Evolutionary conservation across 2,329 filamentous ascomycete species (phyloP).

Genomic region (Didymella sp.): DNA sequence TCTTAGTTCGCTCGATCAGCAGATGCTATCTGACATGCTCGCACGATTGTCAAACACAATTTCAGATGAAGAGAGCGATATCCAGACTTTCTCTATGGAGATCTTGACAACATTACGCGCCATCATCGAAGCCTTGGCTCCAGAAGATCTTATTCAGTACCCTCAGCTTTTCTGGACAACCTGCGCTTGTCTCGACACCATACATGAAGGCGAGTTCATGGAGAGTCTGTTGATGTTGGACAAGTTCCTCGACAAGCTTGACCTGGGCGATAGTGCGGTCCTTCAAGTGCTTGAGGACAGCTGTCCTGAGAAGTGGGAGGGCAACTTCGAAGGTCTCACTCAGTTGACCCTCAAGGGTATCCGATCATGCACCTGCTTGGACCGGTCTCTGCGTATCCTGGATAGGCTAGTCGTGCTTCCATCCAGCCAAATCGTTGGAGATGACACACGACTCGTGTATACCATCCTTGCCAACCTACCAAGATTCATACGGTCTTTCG

Average conservation of each 20-base stretch:
- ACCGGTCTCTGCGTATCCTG: constrained; percentile 77
- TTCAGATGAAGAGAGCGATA: constrained; percentile 89
- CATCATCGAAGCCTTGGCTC: constrained; percentile 83
- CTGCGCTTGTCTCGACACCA: constrained; percentile 93
- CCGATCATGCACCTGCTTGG: constrained; percentile 82
- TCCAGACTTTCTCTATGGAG: constrained; percentile 97
- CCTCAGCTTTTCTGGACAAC: constrained; percentile 98
- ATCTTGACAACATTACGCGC: constrained; percentile 93
- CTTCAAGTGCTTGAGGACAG: constrained; percentile 76
- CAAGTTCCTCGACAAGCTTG: constrained; percentile 81
- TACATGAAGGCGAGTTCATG: constrained; percentile 93
- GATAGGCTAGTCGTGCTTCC: constrained; percentile 81
- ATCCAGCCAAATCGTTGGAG: constrained; percentile 80
- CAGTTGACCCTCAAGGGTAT: constrained; percentile 89
- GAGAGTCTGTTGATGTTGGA: constrained; percentile 93
- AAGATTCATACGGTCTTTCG: constrained; percentile 79
- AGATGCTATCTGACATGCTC: constrained; percentile 97
- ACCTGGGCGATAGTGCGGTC: constrained; percentile 74
- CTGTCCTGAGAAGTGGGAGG: constrained; percentile 87
- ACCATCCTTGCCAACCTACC: constrained; percentile 91
- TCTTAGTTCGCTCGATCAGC: constrained; percentile 84
- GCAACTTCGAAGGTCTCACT: constrained; percentile 84
- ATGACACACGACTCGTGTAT: constrained; percentile 82
- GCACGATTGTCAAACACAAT: constrained; percentile 95
- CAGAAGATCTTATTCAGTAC: constrained; percentile 82